These are phyloP conservation scores for Microthlaspi erraticum DNA, from an alignment of 345 rosid genomes.

Conservation along the genomic window DNA sequence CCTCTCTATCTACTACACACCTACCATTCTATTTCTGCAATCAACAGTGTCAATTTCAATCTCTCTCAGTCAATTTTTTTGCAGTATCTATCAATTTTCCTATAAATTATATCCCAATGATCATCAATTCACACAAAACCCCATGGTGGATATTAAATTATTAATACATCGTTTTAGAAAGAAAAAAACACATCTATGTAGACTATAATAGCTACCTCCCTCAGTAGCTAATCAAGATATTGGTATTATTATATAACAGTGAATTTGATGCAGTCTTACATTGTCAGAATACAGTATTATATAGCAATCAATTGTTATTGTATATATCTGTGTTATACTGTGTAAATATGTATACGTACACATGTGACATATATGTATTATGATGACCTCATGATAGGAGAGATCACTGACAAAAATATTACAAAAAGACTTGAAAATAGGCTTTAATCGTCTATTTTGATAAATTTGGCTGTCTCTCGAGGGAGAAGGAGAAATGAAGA, in stretches of 20 bases:
- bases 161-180: slow-evolving; percentile 3
- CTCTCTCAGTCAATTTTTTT: slow-evolving; percentile 29
- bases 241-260: slow-evolving; percentile 7
- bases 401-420: slow-evolving; percentile 42
- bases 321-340: slow-evolving; percentile 18
- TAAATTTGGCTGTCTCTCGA: neutral
- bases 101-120: neutral
- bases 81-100: slow-evolving; percentile 14
- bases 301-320: slow-evolving; percentile 3
- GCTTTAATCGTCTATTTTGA: slow-evolving; percentile 37
- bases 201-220: slow-evolving; percentile 10
- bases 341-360: slow-evolving; percentile 6
- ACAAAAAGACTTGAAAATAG: slow-evolving; percentile 32
- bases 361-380: slow-evolving; percentile 35
- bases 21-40: slow-evolving; percentile 35
- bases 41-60: slow-evolving; percentile 33
- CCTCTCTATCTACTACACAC: slow-evolving; percentile 21
- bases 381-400: slow-evolving; percentile 52
- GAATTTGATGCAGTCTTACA: slow-evolving; percentile 45
- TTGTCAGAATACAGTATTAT: slow-evolving; percentile 30
- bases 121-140: slow-evolving; percentile 8
- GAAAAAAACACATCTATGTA: neutral
- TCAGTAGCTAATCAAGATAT: neutral
- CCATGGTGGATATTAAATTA: no score
- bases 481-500: neutral